Evolutionary conservation across 2,329 filamentous ascomycete species (phyloP), one percentile per base, ranked within the genome.

Genomic region (Aspergillus terreus): DNA sequence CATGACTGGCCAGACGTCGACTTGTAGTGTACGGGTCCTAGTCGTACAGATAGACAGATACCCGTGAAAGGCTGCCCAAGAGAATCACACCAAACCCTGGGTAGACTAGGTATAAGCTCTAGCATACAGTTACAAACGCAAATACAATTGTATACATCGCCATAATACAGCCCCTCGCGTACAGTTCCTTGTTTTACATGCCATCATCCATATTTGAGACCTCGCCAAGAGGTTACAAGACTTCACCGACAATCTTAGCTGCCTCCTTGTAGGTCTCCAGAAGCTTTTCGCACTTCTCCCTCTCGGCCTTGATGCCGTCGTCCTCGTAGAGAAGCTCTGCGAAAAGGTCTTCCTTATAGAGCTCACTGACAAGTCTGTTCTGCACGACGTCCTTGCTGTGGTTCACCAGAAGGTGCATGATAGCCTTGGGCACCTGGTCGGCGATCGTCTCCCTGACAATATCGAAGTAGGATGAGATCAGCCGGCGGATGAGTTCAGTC

Each of bases 391-490:
- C 94, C 72, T 97, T 96, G 76, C 90, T 95, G 77, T 96, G 90
- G 74, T 99, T 99, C 68, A 99, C 94, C 32, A 99, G 82, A 44
- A 99, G 83, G 71, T 99, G 94, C 94, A 99, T 99, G 62, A 99
- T 88, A 4, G 94, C 94, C 76, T 99, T 99, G 60, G 94, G 94
- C 10, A 99, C 94, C 75, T 97, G 92, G 69, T 99, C 94, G 42
- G 92, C 92, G 63, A 96, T 96, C n/a, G 90, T 92, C 74, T 99
- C 94, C 57, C 94, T 89, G 44, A 99, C 94, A 65, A 99, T 99
- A 71, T 96, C 95, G 79, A 99, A 99, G 78, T 99, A 99, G 1
- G 92, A 96, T 30, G 90, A 95, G 70, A 99, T 99, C 51, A 99
- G 83, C 44, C 92, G 89, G 44, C 92, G 88, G 69, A 99, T 99